Base-by-base conservation (phyloP, 345 rosid species). In the Eucalyptus microcorys region DNA sequence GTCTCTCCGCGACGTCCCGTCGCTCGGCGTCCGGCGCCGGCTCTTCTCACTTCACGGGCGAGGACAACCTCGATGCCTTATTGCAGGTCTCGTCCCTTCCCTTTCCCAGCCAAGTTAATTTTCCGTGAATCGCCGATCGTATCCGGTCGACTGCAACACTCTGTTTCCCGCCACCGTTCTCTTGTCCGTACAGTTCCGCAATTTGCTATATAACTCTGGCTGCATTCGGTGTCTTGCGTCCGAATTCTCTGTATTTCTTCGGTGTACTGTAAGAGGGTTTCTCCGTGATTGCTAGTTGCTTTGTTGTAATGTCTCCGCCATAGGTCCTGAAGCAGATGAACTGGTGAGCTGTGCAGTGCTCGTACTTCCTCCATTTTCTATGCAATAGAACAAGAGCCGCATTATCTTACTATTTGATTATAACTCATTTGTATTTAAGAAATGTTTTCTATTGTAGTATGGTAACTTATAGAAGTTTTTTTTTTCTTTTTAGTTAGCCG, bases 31-130 rank as follows among this genome's bases (percentile, higher is more conserved):
- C 16, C 27, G 45, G 47, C 83, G 83, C 47, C 47, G 27, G 83
- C 2, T 21, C 83, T 76, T 3, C 47, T 37, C 83, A 19, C 83
- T 76, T 76, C 83, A 2, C 7, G 83, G 83, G 21, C 66, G 92
- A 93, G 89, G 96, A 95, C 92, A 92, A 94, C 68, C 94, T 95
- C 59, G 87, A 88, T 84, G 89, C 93, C 37, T 93, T 95, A 88
- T 88, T 95, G 83, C 68, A 91, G 92, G 96, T 94, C 86, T 83
- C 42, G 79, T 42, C 34, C 87, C 89, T 91, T 37, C 68, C 87
- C 45, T 90, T 40, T 48, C 88, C 37, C 76, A 80, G 87, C 57
- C 88, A 8, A 34, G 13, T 37, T 17, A 76, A 37, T 10, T 76
- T 19, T 2, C 47, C 83, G 83, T 55, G 2, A 19, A 5, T 76